Percentiles rank a stretch among this genome's conserved stretches.
These are phyloP conservation scores for Populus alba DNA, from an alignment of 345 rosid species.

Conservation along the genomic window DNA sequence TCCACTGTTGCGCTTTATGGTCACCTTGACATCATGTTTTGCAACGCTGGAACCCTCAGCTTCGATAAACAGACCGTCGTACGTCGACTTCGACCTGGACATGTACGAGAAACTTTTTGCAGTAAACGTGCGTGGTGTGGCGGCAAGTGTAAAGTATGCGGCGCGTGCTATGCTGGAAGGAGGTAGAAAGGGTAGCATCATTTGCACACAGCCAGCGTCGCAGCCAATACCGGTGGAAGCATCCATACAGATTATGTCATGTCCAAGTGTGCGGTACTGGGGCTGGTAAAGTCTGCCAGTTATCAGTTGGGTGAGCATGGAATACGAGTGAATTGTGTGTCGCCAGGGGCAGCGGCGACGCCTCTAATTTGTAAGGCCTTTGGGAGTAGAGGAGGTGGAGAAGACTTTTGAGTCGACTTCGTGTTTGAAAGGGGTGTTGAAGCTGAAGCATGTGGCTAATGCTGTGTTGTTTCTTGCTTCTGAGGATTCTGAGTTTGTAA, in stretches of 20 bases:
- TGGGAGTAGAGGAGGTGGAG: constrained; percentile 21
- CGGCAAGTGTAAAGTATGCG: constrained; percentile 28
- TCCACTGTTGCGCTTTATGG: constrained; percentile 23
- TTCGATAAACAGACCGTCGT: constrained; percentile 23
- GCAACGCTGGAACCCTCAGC: constrained; percentile 36
- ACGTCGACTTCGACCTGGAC: constrained; percentile 23
- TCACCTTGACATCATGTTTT: constrained; percentile 36
- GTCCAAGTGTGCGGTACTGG: constrained; percentile 46
- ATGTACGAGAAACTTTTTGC: constrained; percentile 22
- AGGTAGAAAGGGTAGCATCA: constrained; percentile 36
- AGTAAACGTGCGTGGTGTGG: constrained; percentile 33
- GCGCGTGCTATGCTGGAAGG: constrained; percentile 40
- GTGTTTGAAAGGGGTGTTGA: constrained; percentile 31
- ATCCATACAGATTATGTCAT: constrained; percentile 22
- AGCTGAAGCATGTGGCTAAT: constrained; percentile 32
- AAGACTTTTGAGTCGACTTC: constrained; percentile 3
- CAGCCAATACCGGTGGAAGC: background rate
- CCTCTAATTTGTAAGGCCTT: constrained; percentile 4
- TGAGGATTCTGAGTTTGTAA: constrained; percentile 32
- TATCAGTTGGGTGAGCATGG: constrained; percentile 41
- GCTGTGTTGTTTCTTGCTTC: constrained; percentile 42
- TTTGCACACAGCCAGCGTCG: constrained; percentile 41
- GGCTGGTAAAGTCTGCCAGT: constrained; percentile 37
- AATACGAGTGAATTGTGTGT: constrained; percentile 44
- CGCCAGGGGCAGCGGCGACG: constrained; percentile 33